These are phyloP conservation scores for Coniochaeta hoffmannii DNA, from an alignment of 2,329 filamentous ascomycete species.

Conservation along the genomic window DNA sequence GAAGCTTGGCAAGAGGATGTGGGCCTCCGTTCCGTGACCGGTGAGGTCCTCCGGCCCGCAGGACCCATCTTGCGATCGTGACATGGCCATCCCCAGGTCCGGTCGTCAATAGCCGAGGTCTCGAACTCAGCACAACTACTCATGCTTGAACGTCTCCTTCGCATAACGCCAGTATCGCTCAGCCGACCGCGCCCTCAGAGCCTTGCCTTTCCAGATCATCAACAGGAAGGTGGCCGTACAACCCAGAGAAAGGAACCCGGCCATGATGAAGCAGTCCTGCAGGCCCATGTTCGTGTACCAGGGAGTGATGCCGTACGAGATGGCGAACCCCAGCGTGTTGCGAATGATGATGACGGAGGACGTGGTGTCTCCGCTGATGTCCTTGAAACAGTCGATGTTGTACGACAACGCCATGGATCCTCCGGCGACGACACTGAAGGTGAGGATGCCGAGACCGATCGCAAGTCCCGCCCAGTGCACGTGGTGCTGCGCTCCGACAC, in stretches of 20 bases:
- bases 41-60: too few species aligned
- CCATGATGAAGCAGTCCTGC: constrained; percentile 25
- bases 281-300: constrained; percentile 23
- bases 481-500: constrained; percentile 33
- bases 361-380: constrained; percentile 15
- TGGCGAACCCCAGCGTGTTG: constrained; percentile 19
- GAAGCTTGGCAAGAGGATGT: too few species aligned
- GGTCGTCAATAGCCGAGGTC: too few species aligned
- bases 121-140: background rate
- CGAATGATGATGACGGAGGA: constrained; percentile 18
- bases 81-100: too few species aligned
- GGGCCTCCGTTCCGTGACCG: too few species aligned
- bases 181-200: constrained; percentile 7
- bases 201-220: constrained; percentile 12
- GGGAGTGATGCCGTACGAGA: constrained; percentile 25
- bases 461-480: constrained; percentile 34
- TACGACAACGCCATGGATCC: constrained; percentile 31
- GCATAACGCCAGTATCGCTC: constrained; percentile 10
- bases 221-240: constrained; percentile 11
- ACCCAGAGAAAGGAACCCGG: constrained; percentile 20
- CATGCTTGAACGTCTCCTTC: constrained; percentile 3
- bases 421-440: constrained; percentile 29
- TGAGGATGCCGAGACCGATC: constrained; percentile 31
- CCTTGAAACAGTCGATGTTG: constrained; percentile 31
- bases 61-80: too few species aligned